Conservation (phyloP, 164 flowering plant species). For the Akebia trifoliata region DNA sequence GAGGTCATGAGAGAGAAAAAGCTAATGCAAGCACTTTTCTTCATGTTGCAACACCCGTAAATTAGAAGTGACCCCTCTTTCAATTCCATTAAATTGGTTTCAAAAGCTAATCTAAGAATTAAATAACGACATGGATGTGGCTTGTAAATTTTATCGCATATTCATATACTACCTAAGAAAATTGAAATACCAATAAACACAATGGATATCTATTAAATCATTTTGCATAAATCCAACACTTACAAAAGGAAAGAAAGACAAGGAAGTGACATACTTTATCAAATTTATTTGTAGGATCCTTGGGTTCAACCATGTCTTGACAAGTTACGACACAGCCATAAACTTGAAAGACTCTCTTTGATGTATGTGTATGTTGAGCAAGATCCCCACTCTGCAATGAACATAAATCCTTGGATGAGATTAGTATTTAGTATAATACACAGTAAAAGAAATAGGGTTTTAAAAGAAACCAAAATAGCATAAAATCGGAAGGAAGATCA, state of each 20-base stretch:
- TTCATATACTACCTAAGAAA: too few relatives aligned
- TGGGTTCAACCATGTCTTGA: slow-evolving; percentile 78
- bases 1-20: too few relatives aligned
- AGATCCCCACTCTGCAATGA: slow-evolving; percentile 36
- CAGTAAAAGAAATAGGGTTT: too few relatives aligned
- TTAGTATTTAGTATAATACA: not conserved
- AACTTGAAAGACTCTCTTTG: slow-evolving; percentile 74
- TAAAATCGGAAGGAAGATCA: not conserved
- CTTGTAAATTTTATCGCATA: too few relatives aligned
- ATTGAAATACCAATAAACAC: too few relatives aligned
- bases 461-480: not conserved
- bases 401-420: not conserved
- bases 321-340: slow-evolving; percentile 85
- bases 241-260: too few relatives aligned
- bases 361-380: slow-evolving; percentile 22
- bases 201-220: too few relatives aligned
- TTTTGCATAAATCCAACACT: not conserved
- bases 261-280: slow-evolving; percentile 50
- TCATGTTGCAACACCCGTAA: too few relatives aligned
- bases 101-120: too few relatives aligned
- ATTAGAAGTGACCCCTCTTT: not conserved
- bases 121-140: too few relatives aligned
- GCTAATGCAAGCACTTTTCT: too few relatives aligned
- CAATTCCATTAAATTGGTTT: not conserved
- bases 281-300: slow-evolving; percentile 57